Base-by-base conservation (phyloP, 1,284 basidiomycete species). In the Ganoderma lucidum region DNA sequence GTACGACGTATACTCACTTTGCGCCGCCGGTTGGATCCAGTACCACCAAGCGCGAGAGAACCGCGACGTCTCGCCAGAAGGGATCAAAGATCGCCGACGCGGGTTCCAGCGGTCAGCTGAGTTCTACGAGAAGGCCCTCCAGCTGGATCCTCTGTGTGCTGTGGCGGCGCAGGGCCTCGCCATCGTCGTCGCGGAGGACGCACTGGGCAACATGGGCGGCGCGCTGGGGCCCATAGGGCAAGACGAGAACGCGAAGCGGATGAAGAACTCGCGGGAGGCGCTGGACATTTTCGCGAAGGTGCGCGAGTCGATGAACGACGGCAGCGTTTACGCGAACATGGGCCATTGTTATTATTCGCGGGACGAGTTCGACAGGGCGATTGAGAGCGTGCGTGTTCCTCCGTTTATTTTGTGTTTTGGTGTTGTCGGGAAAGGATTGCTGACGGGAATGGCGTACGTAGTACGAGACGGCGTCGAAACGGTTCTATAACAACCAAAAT, bases 141-240 rank as follows among this genome's bases (percentile, higher is more conserved):
- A 88, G 63, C 77, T 95, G 2, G 95, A 97, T 77, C 90, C 94
- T 0, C 83, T 87, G 35, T 97, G 95, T 78, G 95, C 95, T 1
- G 89, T 96, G 67, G 96, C 96, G 6, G 96, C 96, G 2, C 96
- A 97, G 78, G 96, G 96, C 1, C 83, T 98, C 12, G 96, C 96
- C 0, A 97, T 98, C 71, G 90, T 94, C 3, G 90, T 95, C 3
- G 96, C 95, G 0, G 97, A 98, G 79, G 95, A 97, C 79, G 91
- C 91, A 0, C 81, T 98, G 9, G 92, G 92, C 6, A 85, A 85
- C 1, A 75, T 93, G 61, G 83, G 86, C 28, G 87, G 90, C 59
- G 82, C 83, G n/a, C 74, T 86, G 1, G 81, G 81, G 3, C 82
- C 85, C 15, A 80, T 82, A 56, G 65, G 71, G 0, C 80, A 82